Percentiles rank a stretch among this genome's conserved stretches.
Conservation (phyloP, 2,329 filamentous ascomycete species). For the Venturia asperata region DNA sequence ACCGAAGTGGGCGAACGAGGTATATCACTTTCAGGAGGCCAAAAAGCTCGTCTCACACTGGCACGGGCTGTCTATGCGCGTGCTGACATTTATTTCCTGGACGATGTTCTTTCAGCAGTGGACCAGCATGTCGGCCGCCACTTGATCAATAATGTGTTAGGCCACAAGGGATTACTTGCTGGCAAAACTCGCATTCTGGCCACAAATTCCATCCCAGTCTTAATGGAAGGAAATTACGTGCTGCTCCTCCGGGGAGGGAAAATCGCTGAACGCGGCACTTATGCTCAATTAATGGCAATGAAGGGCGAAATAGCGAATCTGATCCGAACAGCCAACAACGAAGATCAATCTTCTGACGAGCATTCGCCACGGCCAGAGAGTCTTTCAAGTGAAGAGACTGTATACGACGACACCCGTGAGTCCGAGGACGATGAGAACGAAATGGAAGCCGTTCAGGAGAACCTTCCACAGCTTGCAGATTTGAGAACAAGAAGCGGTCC, state of each 20-base stretch:
- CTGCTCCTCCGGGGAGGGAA: slow-evolving; percentile 74
- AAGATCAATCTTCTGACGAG: slow-evolving; percentile 32
- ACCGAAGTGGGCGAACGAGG: slow-evolving; percentile 95
- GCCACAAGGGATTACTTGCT: slow-evolving; percentile 70
- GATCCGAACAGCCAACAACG: slow-evolving; percentile 64
- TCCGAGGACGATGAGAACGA: slow-evolving; percentile 43
- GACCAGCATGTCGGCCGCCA: slow-evolving; percentile 95
- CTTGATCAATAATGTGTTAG: slow-evolving; percentile 89
- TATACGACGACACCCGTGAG: slow-evolving; percentile 44
- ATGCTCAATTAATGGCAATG: slow-evolving; percentile 84
- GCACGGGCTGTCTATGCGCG: slow-evolving; percentile 92
- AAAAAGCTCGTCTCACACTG: slow-evolving; percentile 87
- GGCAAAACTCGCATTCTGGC: slow-evolving; percentile 88
- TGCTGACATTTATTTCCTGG: slow-evolving; percentile 91
- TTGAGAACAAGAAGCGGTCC: slow-evolving; percentile 51
- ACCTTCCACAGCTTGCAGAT: slow-evolving; percentile 65
- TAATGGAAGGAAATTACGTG: slow-evolving; percentile 85
- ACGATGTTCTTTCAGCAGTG: slow-evolving; percentile 93
- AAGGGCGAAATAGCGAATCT: slow-evolving; percentile 83
- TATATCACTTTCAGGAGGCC: slow-evolving; percentile 90
- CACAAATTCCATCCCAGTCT: slow-evolving; percentile 88
- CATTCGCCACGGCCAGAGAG: slow-evolving; percentile 7
- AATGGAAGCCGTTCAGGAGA: slow-evolving; percentile 58
- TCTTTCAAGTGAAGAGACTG: slow-evolving; percentile 36
- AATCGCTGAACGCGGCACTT: slow-evolving; percentile 82